phyloP scores from a whole-genome alignment of 306 rosid genomes.

The Luffa acutangula region DNA sequence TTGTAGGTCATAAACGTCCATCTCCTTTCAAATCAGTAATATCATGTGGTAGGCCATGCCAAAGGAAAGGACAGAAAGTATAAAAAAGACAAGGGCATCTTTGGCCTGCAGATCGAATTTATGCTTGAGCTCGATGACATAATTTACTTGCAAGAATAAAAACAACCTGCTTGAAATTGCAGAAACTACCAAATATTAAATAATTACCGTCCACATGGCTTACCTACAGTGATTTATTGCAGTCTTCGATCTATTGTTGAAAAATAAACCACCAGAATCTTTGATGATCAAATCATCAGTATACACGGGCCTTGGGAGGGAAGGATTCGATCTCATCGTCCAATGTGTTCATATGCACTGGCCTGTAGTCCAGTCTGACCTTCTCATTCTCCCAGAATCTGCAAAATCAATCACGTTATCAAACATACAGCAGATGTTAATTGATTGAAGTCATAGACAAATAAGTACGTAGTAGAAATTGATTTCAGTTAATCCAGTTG shows the following conservation, averaged over 20 bases:
- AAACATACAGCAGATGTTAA: background rate
- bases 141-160: background rate
- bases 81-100: background rate
- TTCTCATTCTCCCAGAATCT: constrained; percentile 82
- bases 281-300: constrained; percentile 21
- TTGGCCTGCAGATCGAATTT: background rate
- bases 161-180: background rate
- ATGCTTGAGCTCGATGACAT: background rate
- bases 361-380: constrained; percentile 76
- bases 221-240: background rate
- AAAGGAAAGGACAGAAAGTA: background rate
- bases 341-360: constrained; percentile 85
- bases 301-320: constrained; percentile 98
- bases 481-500: background rate
- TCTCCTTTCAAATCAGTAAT: background rate
- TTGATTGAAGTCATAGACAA: background rate
- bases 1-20: background rate
- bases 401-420: constrained; percentile 17
- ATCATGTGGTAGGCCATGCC: constrained; percentile 3
- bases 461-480: background rate
- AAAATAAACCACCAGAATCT: background rate
- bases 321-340: constrained; percentile 79
- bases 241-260: background rate
- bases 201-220: background rate
- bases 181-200: background rate